Base-by-base conservation (phyloP, 192 early-diverging fungal genomes). In the Umbelopsis ramanniana region DNA sequence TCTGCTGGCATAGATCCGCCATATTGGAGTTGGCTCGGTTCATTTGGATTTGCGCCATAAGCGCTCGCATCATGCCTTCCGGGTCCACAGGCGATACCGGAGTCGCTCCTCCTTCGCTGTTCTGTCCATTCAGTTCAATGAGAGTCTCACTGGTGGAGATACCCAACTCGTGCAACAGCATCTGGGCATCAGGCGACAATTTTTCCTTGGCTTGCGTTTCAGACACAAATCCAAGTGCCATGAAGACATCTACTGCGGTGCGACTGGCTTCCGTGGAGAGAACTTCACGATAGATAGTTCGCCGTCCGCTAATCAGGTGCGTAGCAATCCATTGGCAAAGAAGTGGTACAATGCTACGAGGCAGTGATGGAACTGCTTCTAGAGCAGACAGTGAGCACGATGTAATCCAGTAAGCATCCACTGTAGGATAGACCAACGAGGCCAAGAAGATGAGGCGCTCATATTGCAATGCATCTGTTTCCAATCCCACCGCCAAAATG, bases 11-110 rank as follows among this genome's bases (percentile, higher is more conserved):
- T 1, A 81, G 53, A 12, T 81, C 79, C 14, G 75, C 74, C 72
- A 81, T 76, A 21, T 81, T 81, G 26, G 75, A 74, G 21, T 76
- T 80, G 55, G 79, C 79, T 53, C 79, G 72, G 21, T 80, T 80
- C 79, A 80, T 80, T 53, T 80, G 54, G 19, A 80, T 80, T 45
- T 80, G 79, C 23, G 79, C 79, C 71, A 80, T 72, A n/a, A 80
- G 46, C 26, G 77, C 77, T 43, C 74, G 68, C 69, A 78, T 78
- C 77, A 78, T 78, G 37, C 77, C 77, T 68, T 78, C 68, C 4
- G 77, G 77, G 54, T 78, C 77, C 26, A 73, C 63, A 43, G 77
- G 68, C 5, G 77, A 78, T 0, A 78, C 77, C n/a, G 72, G 77
- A 0, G 72, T 78, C 3, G 46, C 74, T 47, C 77, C 77, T 47